phyloP scores from a whole-genome alignment of 2,329 filamentous ascomycete species.

The Lasiodiplodia hormozganensis region DNA sequence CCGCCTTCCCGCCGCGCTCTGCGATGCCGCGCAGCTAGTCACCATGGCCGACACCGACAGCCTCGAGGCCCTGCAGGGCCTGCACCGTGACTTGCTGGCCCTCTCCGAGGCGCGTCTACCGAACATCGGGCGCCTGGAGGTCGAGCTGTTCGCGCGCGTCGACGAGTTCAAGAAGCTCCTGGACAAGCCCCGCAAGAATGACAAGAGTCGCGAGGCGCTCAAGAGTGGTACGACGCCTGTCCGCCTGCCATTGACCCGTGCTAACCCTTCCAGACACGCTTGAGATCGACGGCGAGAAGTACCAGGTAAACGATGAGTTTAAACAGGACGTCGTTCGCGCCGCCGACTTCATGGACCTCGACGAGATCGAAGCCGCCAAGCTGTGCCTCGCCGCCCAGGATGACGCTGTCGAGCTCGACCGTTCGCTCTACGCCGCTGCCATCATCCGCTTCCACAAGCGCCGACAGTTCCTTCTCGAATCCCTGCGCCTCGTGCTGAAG shows the following conservation, averaged over 20 bases:
- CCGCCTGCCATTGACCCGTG: not conserved
- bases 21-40: slow-evolving; percentile 27
- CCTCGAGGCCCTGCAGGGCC: slow-evolving; percentile 78
- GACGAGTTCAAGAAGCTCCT: slow-evolving; percentile 74
- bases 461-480: slow-evolving; percentile 82
- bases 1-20: slow-evolving; percentile 8
- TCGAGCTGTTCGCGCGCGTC: slow-evolving; percentile 70
- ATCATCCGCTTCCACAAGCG: slow-evolving; percentile 89
- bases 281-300: slow-evolving; percentile 74
- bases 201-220: slow-evolving; percentile 75
- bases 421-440: slow-evolving; percentile 76
- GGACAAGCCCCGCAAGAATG: slow-evolving; percentile 76
- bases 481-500: slow-evolving; percentile 79
- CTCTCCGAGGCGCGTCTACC: slow-evolving; percentile 74
- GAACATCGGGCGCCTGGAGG: slow-evolving; percentile 71
- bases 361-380: slow-evolving; percentile 83
- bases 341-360: slow-evolving; percentile 86
- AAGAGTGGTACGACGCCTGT: slow-evolving; percentile 63
- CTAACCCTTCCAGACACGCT: slow-evolving; percentile 70
- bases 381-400: slow-evolving; percentile 77
- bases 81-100: slow-evolving; percentile 84
- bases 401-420: slow-evolving; percentile 72
- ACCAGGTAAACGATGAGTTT: slow-evolving; percentile 84
- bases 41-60: slow-evolving; percentile 76
- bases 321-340: slow-evolving; percentile 81